These are phyloP conservation scores for Fusarium dlaminii DNA, from an alignment of 2,329 filamentous ascomycete species.

Conservation along the genomic window DNA sequence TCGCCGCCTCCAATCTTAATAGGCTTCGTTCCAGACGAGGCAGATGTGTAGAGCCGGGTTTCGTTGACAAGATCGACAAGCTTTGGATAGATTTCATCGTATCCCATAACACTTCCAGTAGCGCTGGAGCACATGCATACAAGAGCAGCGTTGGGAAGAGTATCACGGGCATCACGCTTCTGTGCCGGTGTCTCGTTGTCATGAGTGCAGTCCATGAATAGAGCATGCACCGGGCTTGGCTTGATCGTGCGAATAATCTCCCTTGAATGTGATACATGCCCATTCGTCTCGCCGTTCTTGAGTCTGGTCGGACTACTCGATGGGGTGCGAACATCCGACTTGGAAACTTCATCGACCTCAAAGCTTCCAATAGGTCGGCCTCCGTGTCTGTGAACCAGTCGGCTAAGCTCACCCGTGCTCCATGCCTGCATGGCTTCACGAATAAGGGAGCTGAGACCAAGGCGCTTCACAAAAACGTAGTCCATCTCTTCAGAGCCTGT, in stretches of 20 bases:
- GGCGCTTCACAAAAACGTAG: slow-evolving; percentile 91
- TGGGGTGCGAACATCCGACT: slow-evolving; percentile 58
- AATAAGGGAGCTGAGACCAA: slow-evolving; percentile 91
- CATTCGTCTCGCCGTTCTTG: slow-evolving; percentile 37
- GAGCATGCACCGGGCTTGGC: slow-evolving; percentile 86
- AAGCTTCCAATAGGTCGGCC: slow-evolving; percentile 97
- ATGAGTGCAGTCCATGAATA: slow-evolving; percentile 99
- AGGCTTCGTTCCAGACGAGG: slow-evolving; percentile 69
- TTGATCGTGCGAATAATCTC: slow-evolving; percentile 84
- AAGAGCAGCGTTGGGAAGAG: slow-evolving; percentile 90
- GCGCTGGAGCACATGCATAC: slow-evolving; percentile 97
- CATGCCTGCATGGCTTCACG: slow-evolving; percentile 98
- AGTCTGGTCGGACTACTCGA: slow-evolving; percentile 45
- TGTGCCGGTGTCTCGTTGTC: slow-evolving; percentile 97
- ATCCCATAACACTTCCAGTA: slow-evolving; percentile 96
- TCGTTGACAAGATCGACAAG: slow-evolving; percentile 94
- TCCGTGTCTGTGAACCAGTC: slow-evolving; percentile 91
- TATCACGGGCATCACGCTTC: slow-evolving; percentile 93
- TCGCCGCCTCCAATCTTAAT: slow-evolving; percentile 76
- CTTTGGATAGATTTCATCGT: slow-evolving; percentile 94
- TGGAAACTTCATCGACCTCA: slow-evolving; percentile 86
- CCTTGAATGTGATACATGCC: slow-evolving; percentile 52
- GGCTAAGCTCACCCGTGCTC: slow-evolving; percentile 92
- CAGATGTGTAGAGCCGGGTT: slow-evolving; percentile 81
- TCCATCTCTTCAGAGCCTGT: slow-evolving; percentile 96